Conservation (phyloP, 2,329 filamentous ascomycete genomes). For the Neonectria coccinea region DNA sequence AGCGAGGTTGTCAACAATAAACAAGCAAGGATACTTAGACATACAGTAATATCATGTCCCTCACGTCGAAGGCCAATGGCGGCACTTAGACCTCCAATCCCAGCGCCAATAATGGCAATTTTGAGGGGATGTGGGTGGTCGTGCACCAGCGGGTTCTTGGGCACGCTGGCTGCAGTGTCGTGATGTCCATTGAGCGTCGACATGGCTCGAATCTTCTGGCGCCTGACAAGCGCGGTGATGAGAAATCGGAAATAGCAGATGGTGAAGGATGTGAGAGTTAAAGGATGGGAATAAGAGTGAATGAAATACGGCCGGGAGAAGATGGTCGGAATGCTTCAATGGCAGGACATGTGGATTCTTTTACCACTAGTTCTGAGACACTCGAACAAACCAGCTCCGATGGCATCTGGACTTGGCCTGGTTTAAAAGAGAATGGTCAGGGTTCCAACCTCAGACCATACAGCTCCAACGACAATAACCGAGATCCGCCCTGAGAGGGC, state of each 20-base stretch:
- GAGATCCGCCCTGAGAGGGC: background rate
- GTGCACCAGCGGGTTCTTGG: constrained; percentile 26
- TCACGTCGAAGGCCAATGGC: constrained; percentile 62
- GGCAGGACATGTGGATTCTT: constrained; percentile 16
- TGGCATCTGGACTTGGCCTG: background rate
- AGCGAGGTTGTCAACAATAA: background rate
- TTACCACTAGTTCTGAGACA: constrained; percentile 11
- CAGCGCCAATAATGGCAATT: constrained; percentile 42
- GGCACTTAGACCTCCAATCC: constrained; percentile 62
- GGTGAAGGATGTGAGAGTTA: background rate
- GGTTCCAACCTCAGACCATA: constrained; percentile 1
- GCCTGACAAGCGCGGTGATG: background rate
- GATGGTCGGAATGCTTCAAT: constrained; percentile 7
- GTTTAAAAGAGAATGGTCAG: background rate
- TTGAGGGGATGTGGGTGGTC: constrained; percentile 27
- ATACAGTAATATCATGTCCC: constrained; percentile 56
- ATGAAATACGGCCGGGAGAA: constrained; percentile 4
- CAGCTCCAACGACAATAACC: constrained; percentile 2
- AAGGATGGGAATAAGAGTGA: background rate
- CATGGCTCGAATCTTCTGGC: constrained; percentile 11
- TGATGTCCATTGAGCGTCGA: constrained; percentile 20
- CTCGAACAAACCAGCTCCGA: background rate
- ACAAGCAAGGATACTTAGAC: constrained; percentile 19
- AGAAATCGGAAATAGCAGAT: background rate
- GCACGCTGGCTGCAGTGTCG: constrained; percentile 18